A percentile compares a stretch with the other conserved stretches of the same genome.
Conservation (phyloP, 768 basidiomycete species). For the Suillus occidentalis region DNA sequence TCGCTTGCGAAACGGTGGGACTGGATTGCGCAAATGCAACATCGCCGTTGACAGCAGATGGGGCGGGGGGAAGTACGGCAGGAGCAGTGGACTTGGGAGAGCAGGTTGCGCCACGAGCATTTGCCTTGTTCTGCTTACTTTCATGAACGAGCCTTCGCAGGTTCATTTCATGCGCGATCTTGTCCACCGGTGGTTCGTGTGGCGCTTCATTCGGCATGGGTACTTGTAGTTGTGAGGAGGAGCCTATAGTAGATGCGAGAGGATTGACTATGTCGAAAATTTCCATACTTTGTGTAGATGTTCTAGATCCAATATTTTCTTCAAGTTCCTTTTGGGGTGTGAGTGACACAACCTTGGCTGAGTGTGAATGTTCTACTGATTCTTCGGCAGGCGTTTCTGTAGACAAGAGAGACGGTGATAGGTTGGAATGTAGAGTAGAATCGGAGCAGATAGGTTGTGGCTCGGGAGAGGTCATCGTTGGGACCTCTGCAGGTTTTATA, state of each 20-base stretch:
- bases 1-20: not conserved
- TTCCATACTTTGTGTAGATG: conserved; percentile 33
- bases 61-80: conserved; percentile 3
- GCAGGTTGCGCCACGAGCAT: conserved; percentile 29
- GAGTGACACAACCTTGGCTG: conserved; percentile 18
- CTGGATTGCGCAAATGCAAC: not conserved
- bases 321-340: conserved; percentile 47
- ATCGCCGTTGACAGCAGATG: conserved; percentile 1
- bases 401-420: not conserved
- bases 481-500: not conserved
- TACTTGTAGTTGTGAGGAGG: conserved; percentile 1
- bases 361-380: not conserved
- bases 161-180: conserved; percentile 42
- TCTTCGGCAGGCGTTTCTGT: not conserved
- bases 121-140: conserved; percentile 39
- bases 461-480: not conserved
- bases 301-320: conserved; percentile 40
- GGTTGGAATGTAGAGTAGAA: not conserved
- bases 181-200: conserved; percentile 16
- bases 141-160: conserved; percentile 27
- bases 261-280: not conserved
- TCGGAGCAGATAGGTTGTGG: not conserved
- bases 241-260: not conserved
- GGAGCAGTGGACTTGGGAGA: not conserved
- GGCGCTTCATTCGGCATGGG: not conserved